These are phyloP conservation scores for Jaminaea rosea DNA, from an alignment of 1,284 basidiomycete species.

Conservation along the genomic window DNA sequence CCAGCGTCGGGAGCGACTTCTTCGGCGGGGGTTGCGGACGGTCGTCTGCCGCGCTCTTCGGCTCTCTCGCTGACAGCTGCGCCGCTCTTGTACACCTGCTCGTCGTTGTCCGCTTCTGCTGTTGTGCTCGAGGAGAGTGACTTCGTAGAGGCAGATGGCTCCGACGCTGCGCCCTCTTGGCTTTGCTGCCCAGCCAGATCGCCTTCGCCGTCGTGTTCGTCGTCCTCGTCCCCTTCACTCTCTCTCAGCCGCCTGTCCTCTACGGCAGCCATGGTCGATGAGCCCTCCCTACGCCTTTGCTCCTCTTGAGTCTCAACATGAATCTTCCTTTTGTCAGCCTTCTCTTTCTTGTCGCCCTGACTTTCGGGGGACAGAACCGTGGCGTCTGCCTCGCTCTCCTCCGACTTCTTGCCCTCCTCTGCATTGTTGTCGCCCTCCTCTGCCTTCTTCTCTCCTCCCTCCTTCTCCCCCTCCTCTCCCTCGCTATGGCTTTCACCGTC, in stretches of 20 bases:
- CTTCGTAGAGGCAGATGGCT: no score
- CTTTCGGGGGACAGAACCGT: neutral
- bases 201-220: no score
- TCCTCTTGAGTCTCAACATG: neutral
- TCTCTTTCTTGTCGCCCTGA: neutral
- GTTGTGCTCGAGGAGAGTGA: no score
- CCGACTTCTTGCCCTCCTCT: neutral
- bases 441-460: conserved; percentile 2
- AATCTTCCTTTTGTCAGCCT: neutral
- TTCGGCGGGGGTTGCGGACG: no score
- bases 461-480: conserved; percentile 9
- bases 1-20: neutral
- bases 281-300: neutral
- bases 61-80: neutral
- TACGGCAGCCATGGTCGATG: neutral
- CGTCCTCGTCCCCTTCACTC: neutral
- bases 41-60: neutral
- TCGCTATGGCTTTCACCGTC: neutral
- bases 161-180: no score
- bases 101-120: no score
- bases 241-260: neutral
- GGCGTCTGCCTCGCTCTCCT: conserved; percentile 13
- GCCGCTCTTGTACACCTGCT: neutral
- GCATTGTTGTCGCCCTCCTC: conserved; percentile 4
- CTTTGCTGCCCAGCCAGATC: no score